These are phyloP conservation scores for Cryptomeria japonica DNA, from an alignment of 75 land plant species.

Conservation along the genomic window DNA sequence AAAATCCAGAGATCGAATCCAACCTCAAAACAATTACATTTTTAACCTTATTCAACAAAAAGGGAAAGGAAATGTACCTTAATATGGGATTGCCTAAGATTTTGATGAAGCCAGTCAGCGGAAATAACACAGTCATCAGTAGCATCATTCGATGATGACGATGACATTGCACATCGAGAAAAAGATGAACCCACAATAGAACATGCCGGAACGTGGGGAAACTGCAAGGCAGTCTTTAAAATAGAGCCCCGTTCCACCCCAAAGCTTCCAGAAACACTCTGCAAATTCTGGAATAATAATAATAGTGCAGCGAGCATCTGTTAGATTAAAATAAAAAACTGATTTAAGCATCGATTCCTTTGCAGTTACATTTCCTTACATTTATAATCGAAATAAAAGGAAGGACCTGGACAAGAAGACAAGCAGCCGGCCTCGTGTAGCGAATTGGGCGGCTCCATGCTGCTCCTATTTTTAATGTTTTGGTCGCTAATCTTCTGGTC, in stretches of 20 bases:
- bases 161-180: neutral
- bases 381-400: neutral
- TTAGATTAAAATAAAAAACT: neutral
- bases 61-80: constrained; percentile 31
- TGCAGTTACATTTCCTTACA: neutral
- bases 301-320: constrained; percentile 1
- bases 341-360: neutral
- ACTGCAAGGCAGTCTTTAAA: neutral
- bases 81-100: constrained; percentile 46
- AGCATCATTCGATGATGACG: neutral
- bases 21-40: neutral
- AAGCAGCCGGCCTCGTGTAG: neutral
- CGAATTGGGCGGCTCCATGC: neutral
- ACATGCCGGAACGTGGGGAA: neutral
- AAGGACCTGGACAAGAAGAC: neutral
- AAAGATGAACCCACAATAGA: neutral
- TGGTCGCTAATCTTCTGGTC: neutral
- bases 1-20: neutral
- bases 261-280: neutral
- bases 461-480: neutral
- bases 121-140: constrained; percentile 55
- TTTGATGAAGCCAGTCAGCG: constrained; percentile 64
- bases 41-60: neutral
- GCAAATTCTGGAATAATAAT: constrained; percentile 6
- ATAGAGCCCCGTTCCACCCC: neutral